Conservation (phyloP, 140 eudicot species). For the Cichorium intybus region DNA sequence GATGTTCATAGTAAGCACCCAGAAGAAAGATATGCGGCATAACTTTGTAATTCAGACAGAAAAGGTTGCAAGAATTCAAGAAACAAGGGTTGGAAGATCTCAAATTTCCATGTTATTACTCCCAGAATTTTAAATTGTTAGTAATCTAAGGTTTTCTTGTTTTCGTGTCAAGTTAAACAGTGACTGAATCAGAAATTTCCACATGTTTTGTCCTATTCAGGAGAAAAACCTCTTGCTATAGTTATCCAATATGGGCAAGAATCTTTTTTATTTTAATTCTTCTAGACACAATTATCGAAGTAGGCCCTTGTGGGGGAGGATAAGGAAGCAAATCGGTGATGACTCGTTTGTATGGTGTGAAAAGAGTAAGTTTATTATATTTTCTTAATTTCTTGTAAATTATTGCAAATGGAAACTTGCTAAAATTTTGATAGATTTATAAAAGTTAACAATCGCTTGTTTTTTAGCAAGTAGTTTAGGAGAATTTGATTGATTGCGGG, state of each 20-base stretch:
- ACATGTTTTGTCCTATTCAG: conserved; percentile 24
- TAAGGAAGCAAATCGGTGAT: conserved; percentile 18
- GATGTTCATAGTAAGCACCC: conserved; percentile 13
- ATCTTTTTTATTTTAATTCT: conserved; percentile 11
- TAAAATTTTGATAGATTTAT: background rate
- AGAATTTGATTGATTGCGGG: background rate
- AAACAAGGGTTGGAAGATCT: background rate
- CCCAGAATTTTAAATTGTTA: background rate
- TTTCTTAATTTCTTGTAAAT: background rate
- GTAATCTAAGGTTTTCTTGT: conserved; percentile 4
- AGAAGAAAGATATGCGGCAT: background rate
- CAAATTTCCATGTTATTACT: background rate
- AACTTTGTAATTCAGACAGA: background rate
- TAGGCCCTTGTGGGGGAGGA: conserved; percentile 30
- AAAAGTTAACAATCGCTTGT: background rate
- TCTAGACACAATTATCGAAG: conserved; percentile 22
- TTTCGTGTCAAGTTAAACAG: conserved; percentile 7
- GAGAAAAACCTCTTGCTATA: background rate
- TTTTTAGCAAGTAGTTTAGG: background rate
- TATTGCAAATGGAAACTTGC: background rate
- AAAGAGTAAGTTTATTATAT: background rate
- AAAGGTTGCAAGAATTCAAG: background rate
- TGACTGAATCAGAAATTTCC: background rate
- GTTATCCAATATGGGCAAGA: conserved; percentile 24
- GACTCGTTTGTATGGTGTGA: conserved; percentile 3